Base-by-base conservation (phyloP, 164 flowering plant genomes). In the Umbilicus rupestris region DNA sequence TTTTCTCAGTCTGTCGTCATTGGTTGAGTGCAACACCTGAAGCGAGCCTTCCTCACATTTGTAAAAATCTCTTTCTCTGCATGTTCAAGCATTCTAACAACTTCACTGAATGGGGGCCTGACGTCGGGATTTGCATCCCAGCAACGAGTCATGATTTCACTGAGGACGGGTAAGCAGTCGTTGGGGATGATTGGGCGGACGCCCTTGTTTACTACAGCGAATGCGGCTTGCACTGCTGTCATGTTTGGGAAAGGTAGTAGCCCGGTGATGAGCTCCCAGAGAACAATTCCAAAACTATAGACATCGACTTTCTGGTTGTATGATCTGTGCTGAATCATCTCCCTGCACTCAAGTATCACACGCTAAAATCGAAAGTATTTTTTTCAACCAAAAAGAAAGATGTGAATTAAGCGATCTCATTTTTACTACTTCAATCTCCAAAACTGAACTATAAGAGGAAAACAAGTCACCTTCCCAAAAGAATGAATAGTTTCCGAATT, bases 261-360 rank as follows among this genome's bases (percentile, higher is more conserved):
- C 15, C 58, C 58, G 12, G 58, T 52, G 58, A 52, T 52, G 29
- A 52, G 58, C 58, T 52, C 58, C 58, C 58, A 52, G 30, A 52
- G 58, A 52, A 52, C 58, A 26, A 52, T 52, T 26, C 58, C 58
- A 12, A 52, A 52, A 52, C 58, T 52, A 12, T 52, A 52, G 29
- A 52, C 58, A 24, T 52, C 58, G 12, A 52, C 58, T 24, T 24
- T 52, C 29, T 52, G 58, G 24, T 52, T 52, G 58, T 52, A 52
- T 52, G 58, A 14, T 30, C 58, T 52, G 58, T 52, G 58, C 58
- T 52, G 58, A 52, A 52, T 52, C 58, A 52, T 52, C 58, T 52
- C 58, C 58, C 58, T 52, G 29, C 58, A 52, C 29, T 52, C 58
- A 52, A 8, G 58, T 52, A 52, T 29, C 58, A 52, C 15, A 11